Base-by-base conservation (phyloP, 1,284 basidiomycete species). In the Irpex rosettiformis region DNA sequence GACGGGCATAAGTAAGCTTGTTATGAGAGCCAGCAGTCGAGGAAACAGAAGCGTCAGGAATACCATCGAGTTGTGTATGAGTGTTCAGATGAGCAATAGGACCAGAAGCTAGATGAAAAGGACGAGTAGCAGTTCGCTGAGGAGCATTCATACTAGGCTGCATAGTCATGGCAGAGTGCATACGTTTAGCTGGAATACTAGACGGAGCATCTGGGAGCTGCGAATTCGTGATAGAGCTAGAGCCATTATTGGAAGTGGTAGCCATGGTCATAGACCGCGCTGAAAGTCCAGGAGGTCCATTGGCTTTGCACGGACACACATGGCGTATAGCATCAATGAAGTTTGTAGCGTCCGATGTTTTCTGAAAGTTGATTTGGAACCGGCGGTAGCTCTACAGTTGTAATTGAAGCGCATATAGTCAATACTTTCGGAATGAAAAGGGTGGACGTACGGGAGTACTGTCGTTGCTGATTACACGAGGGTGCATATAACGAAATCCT, bases 401-500 rank as follows among this genome's bases (percentile, higher is more conserved):
- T 54, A 56, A 28, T 10, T 45, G 45, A 40, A 16, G 28, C 55
- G 33, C 5, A 62, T 55, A 52, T 56, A 66, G 58, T 52, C 21
- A 59, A 33, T 53, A 30, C 27, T 21, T 4, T 21, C 16, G 24
- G 33, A 24, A 57, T n/a, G 58, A 29, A 43, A 27, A 25, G 16
- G 33, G 25, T 22, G 27, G 55, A 66, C 74, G 65, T 71, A 81
- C 83, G 54, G 79, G 78, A 24, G 68, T 67, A 33, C 70, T 65
- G 47, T 70, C 75, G 29, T 75, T 67, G 10, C 76, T 64, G 5
- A 67, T 58, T 7, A 62, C 75, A 33, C 73, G 76, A 45, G 80
- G 79, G 63, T 87, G 75, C 43, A 88, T 73, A 67, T 91, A 91
- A 22, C 89, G 83, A 57, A 92, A 80, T 7, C 89, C 89, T 37